Percentiles rank a stretch among this genome's conserved stretches.
phyloP scores from a whole-genome alignment of 352 stramenopile species.

The Phytophthora foliorum region DNA sequence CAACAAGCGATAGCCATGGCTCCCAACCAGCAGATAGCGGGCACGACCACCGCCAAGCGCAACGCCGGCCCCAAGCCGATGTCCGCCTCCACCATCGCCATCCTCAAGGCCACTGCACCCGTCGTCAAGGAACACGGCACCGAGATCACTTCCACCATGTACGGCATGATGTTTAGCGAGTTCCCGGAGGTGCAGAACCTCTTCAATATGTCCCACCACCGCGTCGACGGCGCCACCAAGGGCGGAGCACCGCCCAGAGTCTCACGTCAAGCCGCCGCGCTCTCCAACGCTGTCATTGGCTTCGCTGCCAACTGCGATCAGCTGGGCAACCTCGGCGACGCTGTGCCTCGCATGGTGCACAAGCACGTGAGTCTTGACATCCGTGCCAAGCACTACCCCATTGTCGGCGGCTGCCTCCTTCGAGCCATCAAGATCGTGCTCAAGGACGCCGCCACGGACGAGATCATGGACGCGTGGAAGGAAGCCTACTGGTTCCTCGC shows the following conservation, averaged over 20 bases:
- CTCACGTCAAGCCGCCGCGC: conserved; percentile 55
- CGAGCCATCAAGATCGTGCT: conserved; percentile 67
- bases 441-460: conserved; percentile 59
- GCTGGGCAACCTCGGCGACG: conserved; percentile 53
- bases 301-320: conserved; percentile 77
- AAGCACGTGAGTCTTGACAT: conserved; percentile 75
- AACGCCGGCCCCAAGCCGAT: conserved; percentile 34
- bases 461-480: conserved; percentile 67
- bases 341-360: conserved; percentile 67
- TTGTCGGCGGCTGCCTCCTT: conserved; percentile 68
- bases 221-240: conserved; percentile 47
- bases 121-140: conserved; percentile 70
- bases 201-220: conserved; percentile 82
- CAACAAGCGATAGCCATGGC: too few species aligned
- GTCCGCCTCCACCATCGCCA: conserved; percentile 50
- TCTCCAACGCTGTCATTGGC: conserved; percentile 65
- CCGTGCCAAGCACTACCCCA: conserved; percentile 72
- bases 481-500: conserved; percentile 70
- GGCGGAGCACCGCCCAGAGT: conserved; percentile 26
- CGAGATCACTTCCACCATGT: conserved; percentile 77
- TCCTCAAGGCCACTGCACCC: conserved; percentile 74
- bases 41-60: conserved; percentile 4
- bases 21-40: conserved; percentile 19
- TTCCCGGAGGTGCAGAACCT: conserved; percentile 70
- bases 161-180: conserved; percentile 70